Conservation (phyloP, 73 alveolate species). For the Vitrella brassicaformis region DNA sequence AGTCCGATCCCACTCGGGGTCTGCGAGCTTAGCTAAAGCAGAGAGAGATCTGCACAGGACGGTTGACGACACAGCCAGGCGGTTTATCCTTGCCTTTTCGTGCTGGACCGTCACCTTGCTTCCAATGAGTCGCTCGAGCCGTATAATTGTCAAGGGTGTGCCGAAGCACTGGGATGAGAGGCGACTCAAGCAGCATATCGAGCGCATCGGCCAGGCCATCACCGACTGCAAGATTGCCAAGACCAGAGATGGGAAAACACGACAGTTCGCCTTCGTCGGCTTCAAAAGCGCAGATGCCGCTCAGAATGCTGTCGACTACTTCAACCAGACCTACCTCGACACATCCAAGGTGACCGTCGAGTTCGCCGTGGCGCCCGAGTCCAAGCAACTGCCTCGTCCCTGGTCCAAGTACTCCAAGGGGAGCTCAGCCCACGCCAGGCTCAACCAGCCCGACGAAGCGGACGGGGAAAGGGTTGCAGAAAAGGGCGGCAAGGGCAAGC, state of each 20-base stretch:
- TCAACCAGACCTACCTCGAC: constrained; percentile 61
- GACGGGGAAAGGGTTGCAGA: no score
- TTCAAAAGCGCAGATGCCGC: constrained; percentile 61
- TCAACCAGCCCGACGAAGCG: no score
- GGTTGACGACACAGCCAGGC: no score
- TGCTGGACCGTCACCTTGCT: background rate
- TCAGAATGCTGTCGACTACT: constrained; percentile 50
- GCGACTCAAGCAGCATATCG: constrained; percentile 60
- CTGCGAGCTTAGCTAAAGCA: no score
- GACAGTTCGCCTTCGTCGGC: constrained; percentile 73
- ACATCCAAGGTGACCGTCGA: constrained; percentile 63
- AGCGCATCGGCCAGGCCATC: constrained; percentile 49
- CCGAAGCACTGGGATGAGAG: constrained; percentile 64
- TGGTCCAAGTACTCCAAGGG: no score
- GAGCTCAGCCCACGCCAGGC: no score
- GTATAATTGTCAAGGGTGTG: constrained; percentile 65
- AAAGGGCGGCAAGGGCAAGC: no score
- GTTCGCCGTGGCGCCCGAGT: constrained; percentile 46
- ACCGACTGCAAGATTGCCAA: constrained; percentile 69
- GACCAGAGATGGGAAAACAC: constrained; percentile 44
- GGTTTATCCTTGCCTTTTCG: background rate
- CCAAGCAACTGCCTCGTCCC: no score
- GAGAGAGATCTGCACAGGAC: no score
- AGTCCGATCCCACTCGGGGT: no score
- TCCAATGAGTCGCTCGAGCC: background rate